A percentile compares a stretch with the other conserved stretches of the same genome.
Evolutionary conservation across 495 filamentous ascomycete genomes (phyloP).

Genomic region (Cenococcum geophilum): DNA sequence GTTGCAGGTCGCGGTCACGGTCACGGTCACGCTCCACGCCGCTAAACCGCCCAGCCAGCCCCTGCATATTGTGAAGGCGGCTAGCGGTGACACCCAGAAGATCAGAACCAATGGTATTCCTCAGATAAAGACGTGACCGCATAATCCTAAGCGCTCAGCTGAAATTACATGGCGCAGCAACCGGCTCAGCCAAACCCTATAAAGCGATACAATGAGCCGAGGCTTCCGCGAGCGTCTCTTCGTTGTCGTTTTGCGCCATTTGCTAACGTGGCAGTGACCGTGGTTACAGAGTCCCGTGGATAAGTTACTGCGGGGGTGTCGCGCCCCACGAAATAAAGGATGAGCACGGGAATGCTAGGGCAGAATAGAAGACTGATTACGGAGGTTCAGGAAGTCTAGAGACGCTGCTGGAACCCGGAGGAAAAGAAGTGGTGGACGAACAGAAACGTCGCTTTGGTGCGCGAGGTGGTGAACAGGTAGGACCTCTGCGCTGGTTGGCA

Average conservation of each 20-base stretch:
- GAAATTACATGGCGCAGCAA: background rate
- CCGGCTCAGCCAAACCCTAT: background rate
- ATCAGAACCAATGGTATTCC: background rate
- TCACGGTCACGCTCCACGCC: too few species aligned
- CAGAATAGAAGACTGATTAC: background rate
- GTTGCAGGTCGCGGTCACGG: background rate
- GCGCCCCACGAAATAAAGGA: background rate
- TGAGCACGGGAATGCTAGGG: background rate
- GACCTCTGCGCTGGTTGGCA: background rate
- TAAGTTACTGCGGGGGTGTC: background rate
- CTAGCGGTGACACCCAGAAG: background rate
- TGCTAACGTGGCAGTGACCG: background rate
- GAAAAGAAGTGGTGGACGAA: background rate
- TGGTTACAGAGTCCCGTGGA: background rate
- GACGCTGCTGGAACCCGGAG: background rate
- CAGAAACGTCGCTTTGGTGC: background rate
- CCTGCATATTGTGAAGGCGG: background rate
- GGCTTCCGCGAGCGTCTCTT: background rate
- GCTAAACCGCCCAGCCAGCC: background rate
- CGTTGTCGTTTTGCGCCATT: background rate
- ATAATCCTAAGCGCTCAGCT: background rate
- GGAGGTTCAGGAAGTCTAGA: background rate
- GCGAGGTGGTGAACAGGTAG: background rate
- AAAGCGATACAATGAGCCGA: background rate
- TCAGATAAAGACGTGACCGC: background rate